Percentiles rank a stretch among this genome's conserved stretches.
phyloP scores from a whole-genome alignment of 2,329 filamentous ascomycete species.

The Atkinsonella hypoxylon region DNA sequence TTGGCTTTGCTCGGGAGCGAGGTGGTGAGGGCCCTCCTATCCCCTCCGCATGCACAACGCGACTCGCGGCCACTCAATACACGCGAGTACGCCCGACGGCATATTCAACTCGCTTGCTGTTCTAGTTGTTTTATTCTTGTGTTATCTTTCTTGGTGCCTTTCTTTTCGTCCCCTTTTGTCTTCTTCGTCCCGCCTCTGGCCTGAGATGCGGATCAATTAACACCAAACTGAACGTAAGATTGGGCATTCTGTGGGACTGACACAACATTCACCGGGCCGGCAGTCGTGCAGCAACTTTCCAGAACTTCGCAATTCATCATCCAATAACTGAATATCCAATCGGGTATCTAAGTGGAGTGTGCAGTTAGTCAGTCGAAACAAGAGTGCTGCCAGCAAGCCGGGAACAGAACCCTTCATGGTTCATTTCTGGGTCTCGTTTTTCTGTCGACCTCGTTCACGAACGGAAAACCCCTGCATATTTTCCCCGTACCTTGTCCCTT shows the following conservation, averaged over 20 bases:
- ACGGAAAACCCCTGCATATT: background rate
- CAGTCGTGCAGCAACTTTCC: background rate
- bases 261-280: background rate
- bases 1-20: background rate
- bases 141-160: background rate
- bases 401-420: background rate
- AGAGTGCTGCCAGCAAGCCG: background rate
- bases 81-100: background rate
- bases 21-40: background rate
- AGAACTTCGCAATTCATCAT: background rate
- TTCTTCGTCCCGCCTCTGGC: background rate
- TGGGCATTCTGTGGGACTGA: background rate
- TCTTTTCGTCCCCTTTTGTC: background rate
- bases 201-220: background rate
- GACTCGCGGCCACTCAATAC: background rate
- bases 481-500: background rate
- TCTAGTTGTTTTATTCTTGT: background rate
- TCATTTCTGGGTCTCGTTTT: background rate
- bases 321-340: background rate
- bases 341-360: background rate
- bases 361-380: background rate
- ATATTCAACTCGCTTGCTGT: background rate
- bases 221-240: background rate
- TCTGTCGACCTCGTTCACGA: background rate
- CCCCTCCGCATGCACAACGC: background rate